Conservation (phyloP, 331 rosid genomes). For the Prunus yedoensis region DNA sequence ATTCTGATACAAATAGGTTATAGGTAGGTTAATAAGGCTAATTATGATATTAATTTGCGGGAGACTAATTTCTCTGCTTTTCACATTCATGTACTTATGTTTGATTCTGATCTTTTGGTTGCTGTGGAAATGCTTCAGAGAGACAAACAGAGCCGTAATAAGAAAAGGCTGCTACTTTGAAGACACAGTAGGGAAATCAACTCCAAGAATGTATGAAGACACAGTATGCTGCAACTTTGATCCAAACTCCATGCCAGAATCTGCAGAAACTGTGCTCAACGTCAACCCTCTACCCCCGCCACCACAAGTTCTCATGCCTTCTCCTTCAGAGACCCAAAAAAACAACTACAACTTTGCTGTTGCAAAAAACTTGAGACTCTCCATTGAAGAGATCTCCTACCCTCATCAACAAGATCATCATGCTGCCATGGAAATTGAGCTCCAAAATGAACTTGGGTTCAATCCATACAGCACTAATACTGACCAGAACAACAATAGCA, state of each 20-base stretch:
- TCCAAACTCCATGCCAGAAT: conserved; percentile 48
- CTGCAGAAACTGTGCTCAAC: conserved; percentile 26
- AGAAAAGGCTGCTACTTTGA: no score
- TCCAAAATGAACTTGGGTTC: conserved; percentile 46
- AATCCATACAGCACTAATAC: conserved; percentile 28
- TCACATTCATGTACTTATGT: no score
- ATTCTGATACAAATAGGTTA: no score
- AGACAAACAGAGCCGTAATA: no score
- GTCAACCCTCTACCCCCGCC: conserved; percentile 20
- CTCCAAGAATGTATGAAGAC: conserved; percentile 62
- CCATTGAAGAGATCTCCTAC: conserved; percentile 52
- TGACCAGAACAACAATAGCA: conserved; percentile 6
- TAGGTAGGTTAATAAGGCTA: no score
- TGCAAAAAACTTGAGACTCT: conserved; percentile 41
- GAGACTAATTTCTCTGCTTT: no score
- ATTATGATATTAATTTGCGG: no score
- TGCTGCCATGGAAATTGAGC: conserved; percentile 40
- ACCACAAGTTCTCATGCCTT: not conserved
- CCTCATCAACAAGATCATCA: conserved; percentile 29
- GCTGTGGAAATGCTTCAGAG: no score
- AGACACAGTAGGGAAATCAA: no score
- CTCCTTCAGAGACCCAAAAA: conserved; percentile 7
- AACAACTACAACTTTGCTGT: conserved; percentile 29
- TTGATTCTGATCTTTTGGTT: no score
- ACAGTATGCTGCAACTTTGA: conserved; percentile 51